Conservation (phyloP, 441 rosid species). For the Capsella rubella region DNA sequence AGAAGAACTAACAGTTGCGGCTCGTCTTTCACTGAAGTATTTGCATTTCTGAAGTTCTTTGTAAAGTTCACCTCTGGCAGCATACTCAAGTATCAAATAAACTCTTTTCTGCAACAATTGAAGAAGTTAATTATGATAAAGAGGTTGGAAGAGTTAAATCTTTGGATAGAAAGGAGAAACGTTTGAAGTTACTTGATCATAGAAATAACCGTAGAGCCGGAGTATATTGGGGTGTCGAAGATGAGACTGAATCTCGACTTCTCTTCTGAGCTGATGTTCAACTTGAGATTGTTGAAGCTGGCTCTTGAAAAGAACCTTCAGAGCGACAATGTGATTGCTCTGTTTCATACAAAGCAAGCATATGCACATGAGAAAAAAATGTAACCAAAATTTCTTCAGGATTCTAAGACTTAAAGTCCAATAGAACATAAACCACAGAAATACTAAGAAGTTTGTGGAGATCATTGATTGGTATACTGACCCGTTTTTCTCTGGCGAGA, state of each 20-base stretch:
- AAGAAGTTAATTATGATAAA: conserved; percentile 17
- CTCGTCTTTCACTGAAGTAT: conserved; percentile 92
- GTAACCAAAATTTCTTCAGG: background rate
- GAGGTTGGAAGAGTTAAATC: conserved; percentile 1
- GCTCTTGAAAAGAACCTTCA: conserved; percentile 93
- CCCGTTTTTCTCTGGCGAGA: conserved; percentile 92
- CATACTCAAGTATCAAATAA: conserved; percentile 92
- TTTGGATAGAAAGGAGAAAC: background rate
- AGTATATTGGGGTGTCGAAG: conserved; percentile 89
- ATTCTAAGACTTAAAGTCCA: background rate
- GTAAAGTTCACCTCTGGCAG: conserved; percentile 96
- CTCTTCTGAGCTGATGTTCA: conserved; percentile 95
- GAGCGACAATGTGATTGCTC: conserved; percentile 95
- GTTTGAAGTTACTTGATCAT: conserved; percentile 73
- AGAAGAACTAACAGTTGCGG: conserved; percentile 80
- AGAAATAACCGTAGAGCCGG: conserved; percentile 94
- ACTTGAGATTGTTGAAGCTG: conserved; percentile 97
- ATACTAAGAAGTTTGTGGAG: background rate
- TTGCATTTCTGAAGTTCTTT: conserved; percentile 93
- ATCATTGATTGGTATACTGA: conserved; percentile 32
- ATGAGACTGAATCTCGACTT: conserved; percentile 98
- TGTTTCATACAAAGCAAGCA: conserved; percentile 40
- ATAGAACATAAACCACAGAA: background rate
- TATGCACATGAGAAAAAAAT: conserved; percentile 14
- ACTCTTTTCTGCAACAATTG: conserved; percentile 81